Evolutionary conservation across 1,284 basidiomycete genomes (phyloP), one percentile per base, ranked within the genome.

Genomic region (Gomphus sp.): DNA sequence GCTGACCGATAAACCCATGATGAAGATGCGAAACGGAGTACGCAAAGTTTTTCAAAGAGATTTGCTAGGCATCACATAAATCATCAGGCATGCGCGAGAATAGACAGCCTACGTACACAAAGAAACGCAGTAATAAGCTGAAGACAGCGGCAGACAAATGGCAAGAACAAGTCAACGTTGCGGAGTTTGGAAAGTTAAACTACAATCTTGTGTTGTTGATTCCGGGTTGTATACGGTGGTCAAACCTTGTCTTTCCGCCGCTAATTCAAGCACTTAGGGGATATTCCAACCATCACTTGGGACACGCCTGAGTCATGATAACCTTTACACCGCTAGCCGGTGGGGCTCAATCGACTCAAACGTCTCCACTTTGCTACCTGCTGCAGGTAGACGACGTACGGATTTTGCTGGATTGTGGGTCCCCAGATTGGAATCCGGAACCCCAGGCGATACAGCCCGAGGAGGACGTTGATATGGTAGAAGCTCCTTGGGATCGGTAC

Each of bases 381-480:
- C 80, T 99, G 25, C 89, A 98, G 70, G 85, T 99, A 60, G 97
- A 99, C 76, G 92, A 96, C 72, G 88, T 97, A 31, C 82, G 86
- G 56, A 93, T 99, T 66, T 80, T 99, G 37, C 80, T 99, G 59
- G 97, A 99, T 75, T 93, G 96, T 71, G 96, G 96, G 10, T 87
- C 84, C n/a, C 82, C 86, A 58, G 92, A 88, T 74, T 97, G 81
- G 93, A 84, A 73, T 67, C 92, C 77, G 63, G 87, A 80, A 68
- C 74, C 7, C 66, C 67, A 5, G 64, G 70, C 71, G 66, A 64
- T 64, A 18, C 71, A 65, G 34, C 62, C 68, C 31, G 69, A 72
- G 41, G 73, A 74, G 34, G 58, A 64, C 33, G 71, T 71, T 48
- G 68, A 74, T 14, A 65, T 69, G 31, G 59, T 65, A 48, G 76